Base-by-base conservation (phyloP, 305 asterid genomes). In the Striga hermonthica region DNA sequence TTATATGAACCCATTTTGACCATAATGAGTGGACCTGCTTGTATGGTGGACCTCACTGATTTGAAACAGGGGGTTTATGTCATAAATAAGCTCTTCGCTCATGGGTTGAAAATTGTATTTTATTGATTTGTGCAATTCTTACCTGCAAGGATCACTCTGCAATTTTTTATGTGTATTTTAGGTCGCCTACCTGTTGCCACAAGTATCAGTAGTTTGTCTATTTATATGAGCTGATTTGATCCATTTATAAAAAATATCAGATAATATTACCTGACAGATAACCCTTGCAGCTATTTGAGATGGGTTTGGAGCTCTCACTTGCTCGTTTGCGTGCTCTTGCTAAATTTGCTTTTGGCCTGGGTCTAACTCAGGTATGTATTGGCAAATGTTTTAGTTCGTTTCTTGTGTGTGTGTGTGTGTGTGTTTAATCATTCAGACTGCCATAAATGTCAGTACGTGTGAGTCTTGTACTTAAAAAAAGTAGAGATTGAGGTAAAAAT, bases 251-350 rank as follows among this genome's bases (percentile, higher is more conserved):
- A 62, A 66, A 43, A 59, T 38, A 72, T 68, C 48, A 13, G 31
- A 53, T 63, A 36, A 40, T 52, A 45, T 66, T 37, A 67, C 75
- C 79, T 83, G 71, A 71, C 65, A 54, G 55, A 43, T 80, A 68
- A 52, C 69, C 28, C 69, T 69, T 90, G 83, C 95, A 93, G 98
- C 84, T 93, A 66, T 93, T 93, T 84, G 98, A 93, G 81, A 93
- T 93, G 98, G 98, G 98, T 56, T 83, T 93, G 87, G 98, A 93
- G 84, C 98, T 93, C 77, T 93, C 98, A 52, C 86, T 93, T 62
- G 90, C 87, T 62, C 97, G 98, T 43, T 80, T 93, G 78, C 86
- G 65, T 75, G 96, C 98, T 55, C 95, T 93, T 68, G 98, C 98
- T 63, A 93, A 90, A 74, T 93, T 87, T 80, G 97, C 98, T 15